A percentile compares a stretch with the other conserved stretches of the same genome.
These are phyloP conservation scores for Coelastrella sp. DNA, from an alignment of 139 green algal genomes.

Conservation along the genomic window DNA sequence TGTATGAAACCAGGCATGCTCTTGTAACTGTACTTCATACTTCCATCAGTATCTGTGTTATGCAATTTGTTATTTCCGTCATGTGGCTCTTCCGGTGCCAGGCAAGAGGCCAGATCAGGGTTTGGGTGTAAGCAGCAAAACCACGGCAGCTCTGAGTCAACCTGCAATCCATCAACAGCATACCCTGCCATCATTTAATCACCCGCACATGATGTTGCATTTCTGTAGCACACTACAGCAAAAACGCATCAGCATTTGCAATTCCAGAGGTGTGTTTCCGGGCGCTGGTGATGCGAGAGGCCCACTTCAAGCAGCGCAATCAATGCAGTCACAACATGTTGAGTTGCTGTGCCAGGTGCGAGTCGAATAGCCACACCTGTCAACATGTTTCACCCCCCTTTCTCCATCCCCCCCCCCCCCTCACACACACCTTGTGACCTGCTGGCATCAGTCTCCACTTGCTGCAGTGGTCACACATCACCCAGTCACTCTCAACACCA, in stretches of 20 bases:
- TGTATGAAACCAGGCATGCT: constrained; percentile 44
- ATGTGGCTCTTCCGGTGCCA: constrained; percentile 46
- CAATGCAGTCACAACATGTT: too few species aligned
- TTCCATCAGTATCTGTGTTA: neutral
- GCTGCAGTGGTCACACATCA: constrained; percentile 81
- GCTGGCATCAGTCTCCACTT: constrained; percentile 78
- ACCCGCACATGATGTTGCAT: neutral
- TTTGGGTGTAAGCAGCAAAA: constrained; percentile 77
- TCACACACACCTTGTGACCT: constrained; percentile 11
- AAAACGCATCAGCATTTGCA: too few species aligned
- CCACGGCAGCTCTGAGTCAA: constrained; percentile 54
- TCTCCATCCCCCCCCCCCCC: too few species aligned
- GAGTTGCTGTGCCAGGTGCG: neutral
- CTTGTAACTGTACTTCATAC: constrained; percentile 37
- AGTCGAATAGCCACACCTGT: neutral
- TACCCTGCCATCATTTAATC: neutral
- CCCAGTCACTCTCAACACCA: constrained; percentile 20
- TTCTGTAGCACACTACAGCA: neutral
- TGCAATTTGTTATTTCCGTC: constrained; percentile 10
- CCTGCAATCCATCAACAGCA: neutral
- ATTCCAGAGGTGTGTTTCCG: too few species aligned
- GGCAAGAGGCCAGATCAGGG: constrained; percentile 50
- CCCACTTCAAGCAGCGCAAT: too few species aligned
- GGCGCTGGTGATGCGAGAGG: too few species aligned
- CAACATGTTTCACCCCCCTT: too few species aligned